Percentiles rank a stretch among this genome's conserved stretches.
phyloP scores from a whole-genome alignment of 345 rosid genomes.

The Melastoma malabathricum region DNA sequence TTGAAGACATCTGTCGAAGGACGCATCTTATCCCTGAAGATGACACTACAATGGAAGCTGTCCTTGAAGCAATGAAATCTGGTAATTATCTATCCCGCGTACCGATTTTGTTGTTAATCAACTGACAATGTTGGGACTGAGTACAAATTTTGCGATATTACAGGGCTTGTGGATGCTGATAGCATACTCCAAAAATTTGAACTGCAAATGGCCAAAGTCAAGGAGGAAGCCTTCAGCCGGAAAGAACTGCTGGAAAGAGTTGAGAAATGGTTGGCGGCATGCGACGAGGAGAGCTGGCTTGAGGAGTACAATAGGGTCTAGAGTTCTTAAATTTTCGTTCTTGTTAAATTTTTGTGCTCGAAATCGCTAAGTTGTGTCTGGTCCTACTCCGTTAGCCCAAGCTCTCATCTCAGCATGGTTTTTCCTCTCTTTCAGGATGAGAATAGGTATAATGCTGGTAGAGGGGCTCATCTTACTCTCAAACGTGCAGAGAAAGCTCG shows the following conservation, averaged over 20 bases:
- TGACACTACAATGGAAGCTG: conserved; percentile 43
- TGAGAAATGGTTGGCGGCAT: conserved; percentile 88
- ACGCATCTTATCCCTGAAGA: conserved; percentile 65
- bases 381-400: conserved; percentile 3
- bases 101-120: no score
- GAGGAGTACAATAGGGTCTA: conserved; percentile 92
- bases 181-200: conserved; percentile 65
- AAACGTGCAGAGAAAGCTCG: conserved; percentile 99
- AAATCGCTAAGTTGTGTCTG: neutral
- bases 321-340: conserved; percentile 9
- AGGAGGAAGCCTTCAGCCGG: conserved; percentile 85
- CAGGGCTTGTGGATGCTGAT: conserved; percentile 53
- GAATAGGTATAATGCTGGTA: conserved; percentile 89
- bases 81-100: conserved; percentile 22
- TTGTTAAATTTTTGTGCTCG: neutral
- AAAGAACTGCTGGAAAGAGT: conserved; percentile 87
- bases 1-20: conserved; percentile 84
- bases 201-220: conserved; percentile 62
- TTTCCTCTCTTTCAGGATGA: conserved; percentile 50
- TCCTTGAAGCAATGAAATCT: conserved; percentile 58
- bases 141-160: neutral
- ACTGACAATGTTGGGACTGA: no score
- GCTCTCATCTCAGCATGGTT: neutral
- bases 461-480: conserved; percentile 90
- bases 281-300: conserved; percentile 97